Percentiles rank a stretch among this genome's conserved stretches.
These are phyloP conservation scores for Oidiodendron maius DNA, from an alignment of 495 filamentous ascomycete genomes.

Conservation along the genomic window DNA sequence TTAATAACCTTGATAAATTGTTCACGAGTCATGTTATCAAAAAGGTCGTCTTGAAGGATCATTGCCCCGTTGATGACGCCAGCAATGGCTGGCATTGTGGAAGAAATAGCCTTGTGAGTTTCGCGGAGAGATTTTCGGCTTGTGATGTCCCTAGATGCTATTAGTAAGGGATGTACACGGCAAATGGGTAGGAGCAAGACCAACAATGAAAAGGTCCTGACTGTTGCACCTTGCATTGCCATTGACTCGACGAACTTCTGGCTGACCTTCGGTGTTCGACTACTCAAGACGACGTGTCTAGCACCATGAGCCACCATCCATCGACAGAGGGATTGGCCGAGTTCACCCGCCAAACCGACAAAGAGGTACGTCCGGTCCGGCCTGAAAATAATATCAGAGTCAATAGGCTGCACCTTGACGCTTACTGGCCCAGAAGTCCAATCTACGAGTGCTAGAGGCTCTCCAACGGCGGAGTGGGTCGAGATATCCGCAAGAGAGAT, in stretches of 20 bases:
- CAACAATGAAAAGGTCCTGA: constrained; percentile 2
- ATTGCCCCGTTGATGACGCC: constrained; percentile 44
- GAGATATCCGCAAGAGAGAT: no score
- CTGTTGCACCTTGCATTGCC: constrained; percentile 20
- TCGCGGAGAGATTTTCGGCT: constrained; percentile 3
- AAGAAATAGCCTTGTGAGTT: constrained; percentile 10
- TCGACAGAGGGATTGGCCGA: constrained; percentile 51
- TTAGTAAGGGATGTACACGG: no score
- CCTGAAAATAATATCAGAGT: constrained; percentile 27
- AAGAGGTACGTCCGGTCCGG: constrained; percentile 49
- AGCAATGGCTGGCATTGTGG: constrained; percentile 31
- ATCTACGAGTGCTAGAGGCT: no score
- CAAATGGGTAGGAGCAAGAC: no score
- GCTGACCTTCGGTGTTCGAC: constrained; percentile 47
- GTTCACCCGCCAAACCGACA: constrained; percentile 49
- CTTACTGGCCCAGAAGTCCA: no score
- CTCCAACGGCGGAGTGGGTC: no score
- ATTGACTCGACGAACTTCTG: constrained; percentile 40
- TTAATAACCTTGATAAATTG: constrained; percentile 20
- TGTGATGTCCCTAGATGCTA: constrained; percentile 11
- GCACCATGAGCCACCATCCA: constrained; percentile 52
- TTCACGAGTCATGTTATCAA: constrained; percentile 31
- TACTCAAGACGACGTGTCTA: constrained; percentile 46
- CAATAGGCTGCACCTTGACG: no score
- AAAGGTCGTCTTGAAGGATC: constrained; percentile 35